Conservation (phyloP, 2,329 filamentous ascomycete genomes). For the Zelopaecilomyces penicillatus region DNA sequence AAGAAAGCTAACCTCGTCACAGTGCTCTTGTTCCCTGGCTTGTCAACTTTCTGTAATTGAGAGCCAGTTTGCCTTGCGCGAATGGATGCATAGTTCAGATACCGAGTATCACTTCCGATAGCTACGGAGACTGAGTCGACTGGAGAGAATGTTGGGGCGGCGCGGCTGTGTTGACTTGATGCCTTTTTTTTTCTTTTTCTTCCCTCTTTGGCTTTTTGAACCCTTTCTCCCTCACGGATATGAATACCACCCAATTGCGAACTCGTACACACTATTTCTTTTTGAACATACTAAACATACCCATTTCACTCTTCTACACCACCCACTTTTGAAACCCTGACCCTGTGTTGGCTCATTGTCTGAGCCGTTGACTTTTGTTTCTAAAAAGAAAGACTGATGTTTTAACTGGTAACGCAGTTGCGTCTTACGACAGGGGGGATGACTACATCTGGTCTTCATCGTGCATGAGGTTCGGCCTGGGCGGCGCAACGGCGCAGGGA, state of each 20-base stretch:
- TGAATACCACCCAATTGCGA: constrained; percentile 1
- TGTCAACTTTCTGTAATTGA: constrained; percentile 39
- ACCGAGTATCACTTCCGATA: neutral
- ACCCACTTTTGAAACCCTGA: no score
- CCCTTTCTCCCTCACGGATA: neutral
- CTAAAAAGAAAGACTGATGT: constrained; percentile 1
- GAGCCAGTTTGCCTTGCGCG: neutral
- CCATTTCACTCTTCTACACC: neutral
- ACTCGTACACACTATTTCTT: neutral
- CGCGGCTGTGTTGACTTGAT: constrained; percentile 1
- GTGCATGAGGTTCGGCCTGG: no score
- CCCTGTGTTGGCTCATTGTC: no score
- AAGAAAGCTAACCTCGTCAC: constrained; percentile 9
- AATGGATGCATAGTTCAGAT: no score
- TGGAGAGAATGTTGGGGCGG: constrained; percentile 7
- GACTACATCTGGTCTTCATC: neutral
- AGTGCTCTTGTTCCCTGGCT: constrained; percentile 44
- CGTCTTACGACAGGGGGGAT: neutral
- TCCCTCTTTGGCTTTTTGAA: constrained; percentile 4
- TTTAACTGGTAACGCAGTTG: neutral
- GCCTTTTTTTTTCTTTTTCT: constrained; percentile 3
- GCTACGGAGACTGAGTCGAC: constrained; percentile 7
- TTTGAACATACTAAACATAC: constrained; percentile 7
- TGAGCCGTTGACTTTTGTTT: neutral
- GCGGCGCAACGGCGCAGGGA: no score